Evolutionary conservation across 2,329 filamentous ascomycete species (phyloP), one percentile per base, ranked within the genome.

Genomic region (Penicillium psychrosexuale): DNA sequence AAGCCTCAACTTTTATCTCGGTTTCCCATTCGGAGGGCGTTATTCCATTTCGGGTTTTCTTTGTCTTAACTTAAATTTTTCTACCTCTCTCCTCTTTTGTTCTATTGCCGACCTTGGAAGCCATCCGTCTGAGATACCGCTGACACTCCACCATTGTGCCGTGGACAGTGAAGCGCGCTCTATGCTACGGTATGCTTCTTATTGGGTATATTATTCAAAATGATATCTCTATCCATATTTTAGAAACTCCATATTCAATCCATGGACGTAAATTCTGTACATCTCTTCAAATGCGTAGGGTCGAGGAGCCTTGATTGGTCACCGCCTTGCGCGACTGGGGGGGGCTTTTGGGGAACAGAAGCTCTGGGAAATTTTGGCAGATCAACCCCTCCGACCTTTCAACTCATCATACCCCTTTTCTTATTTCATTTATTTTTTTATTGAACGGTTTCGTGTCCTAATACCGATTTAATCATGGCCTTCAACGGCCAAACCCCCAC

Each of bases 401-500:
- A 56, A 58, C 55, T 56, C 63, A 60, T 57, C 64, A 66, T 64
- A 61, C 56, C 59, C 49, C 62, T 56, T 66, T 61, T 61, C 56
- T 61, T 64, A 47, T 53, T 55, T 48, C 51, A 58, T 55, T 59
- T 53, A 46, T 58, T 43, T 59, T 59, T 44, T 60, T 53, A 42
- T 54, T 55, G 53, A 55, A 56, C 47, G 44, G 55, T 63, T 56
- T 57, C 53, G 48, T 62, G 50, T 65, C 54, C 38, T 37, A 56
- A 54, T 61, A 58, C 61, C 42, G 60, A 64, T 63, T 60, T 69
- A 69, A 81, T 59, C 66, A 96, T 97, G 92, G 95, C 92, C 75
- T 97, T 97, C 81, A 91, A 91, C 80, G 92, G 92, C 74, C 93
- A 97, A 79, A 94, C 93, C 73, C 93, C 93, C 75, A 97, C 93